A percentile compares a stretch with the other conserved stretches of the same genome.
Evolutionary conservation across 441 rosid genomes (phyloP).

Genomic region (Pelargonium exstipulatum): DNA sequence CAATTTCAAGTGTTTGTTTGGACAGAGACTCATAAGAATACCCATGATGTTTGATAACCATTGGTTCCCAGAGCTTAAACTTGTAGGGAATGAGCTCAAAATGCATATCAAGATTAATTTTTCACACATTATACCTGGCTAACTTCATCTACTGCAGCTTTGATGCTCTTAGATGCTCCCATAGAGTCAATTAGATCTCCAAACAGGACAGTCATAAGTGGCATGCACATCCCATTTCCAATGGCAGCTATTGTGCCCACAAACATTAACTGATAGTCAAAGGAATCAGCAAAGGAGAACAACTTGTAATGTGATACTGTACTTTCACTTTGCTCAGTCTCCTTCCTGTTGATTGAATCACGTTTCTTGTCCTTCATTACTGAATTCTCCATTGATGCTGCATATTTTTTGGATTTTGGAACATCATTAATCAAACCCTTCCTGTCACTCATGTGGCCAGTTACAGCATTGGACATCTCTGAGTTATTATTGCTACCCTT

Average conservation of each 20-base stretch:
- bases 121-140: slow-evolving; percentile 34
- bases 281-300: slow-evolving; percentile 53
- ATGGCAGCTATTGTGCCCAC: slow-evolving; percentile 49
- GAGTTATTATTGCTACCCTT: not conserved
- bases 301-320: slow-evolving; percentile 56
- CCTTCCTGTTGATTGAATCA: slow-evolving; percentile 22
- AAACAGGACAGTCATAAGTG: slow-evolving; percentile 51
- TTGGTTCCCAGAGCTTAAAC: not conserved
- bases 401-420: not conserved
- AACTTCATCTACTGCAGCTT: slow-evolving; percentile 33
- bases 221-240: slow-evolving; percentile 47
- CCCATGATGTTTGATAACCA: not conserved
- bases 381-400: slow-evolving; percentile 2
- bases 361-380: not conserved
- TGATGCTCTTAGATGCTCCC: slow-evolving; percentile 41
- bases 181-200: slow-evolving; percentile 56
- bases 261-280: slow-evolving; percentile 46
- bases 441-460: not conserved
- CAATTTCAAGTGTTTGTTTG: not conserved
- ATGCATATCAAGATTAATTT: not conserved
- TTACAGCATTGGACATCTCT: not conserved
- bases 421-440: slow-evolving; percentile 6
- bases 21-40: not conserved
- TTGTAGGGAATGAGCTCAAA: not conserved
- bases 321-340: slow-evolving; percentile 29